These are phyloP conservation scores for Penicillium nordicum DNA, from an alignment of 2,329 filamentous ascomycete genomes.

Conservation along the genomic window DNA sequence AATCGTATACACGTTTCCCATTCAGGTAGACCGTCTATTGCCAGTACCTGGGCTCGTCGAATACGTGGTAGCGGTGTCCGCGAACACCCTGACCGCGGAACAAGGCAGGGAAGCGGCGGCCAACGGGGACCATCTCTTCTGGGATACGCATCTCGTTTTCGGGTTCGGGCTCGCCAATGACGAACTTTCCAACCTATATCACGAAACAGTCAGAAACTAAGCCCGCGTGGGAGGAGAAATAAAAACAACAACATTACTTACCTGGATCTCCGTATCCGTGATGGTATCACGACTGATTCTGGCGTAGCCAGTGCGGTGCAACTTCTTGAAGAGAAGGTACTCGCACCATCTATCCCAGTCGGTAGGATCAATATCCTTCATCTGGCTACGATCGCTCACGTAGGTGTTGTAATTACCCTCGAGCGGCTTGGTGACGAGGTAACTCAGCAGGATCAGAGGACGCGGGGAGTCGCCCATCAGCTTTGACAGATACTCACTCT, in stretches of 20 bases:
- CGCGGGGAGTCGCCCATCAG: slow-evolving; percentile 80
- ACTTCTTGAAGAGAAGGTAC: slow-evolving; percentile 91
- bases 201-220: slow-evolving; percentile 14
- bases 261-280: slow-evolving; percentile 95
- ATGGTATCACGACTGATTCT: slow-evolving; percentile 85
- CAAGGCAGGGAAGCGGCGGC: slow-evolving; percentile 75
- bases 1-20: not conserved
- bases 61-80: slow-evolving; percentile 91
- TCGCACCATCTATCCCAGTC: slow-evolving; percentile 99
- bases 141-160: slow-evolving; percentile 62
- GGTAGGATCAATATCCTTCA: slow-evolving; percentile 88
- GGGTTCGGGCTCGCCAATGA: slow-evolving; percentile 67
- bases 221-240: not conserved
- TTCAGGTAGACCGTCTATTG: slow-evolving; percentile 26
- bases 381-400: slow-evolving; percentile 78
- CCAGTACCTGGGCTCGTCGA: slow-evolving; percentile 79
- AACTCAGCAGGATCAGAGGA: slow-evolving; percentile 81
- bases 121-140: slow-evolving; percentile 72
- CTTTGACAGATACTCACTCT: slow-evolving; percentile 78
- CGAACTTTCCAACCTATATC: slow-evolving; percentile 78
- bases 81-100: slow-evolving; percentile 84
- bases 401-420: slow-evolving; percentile 95
- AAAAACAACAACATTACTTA: slow-evolving; percentile 35
- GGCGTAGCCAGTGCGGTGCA: slow-evolving; percentile 84
- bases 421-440: slow-evolving; percentile 84